Percentiles rank a stretch among this genome's conserved stretches.
phyloP scores from a whole-genome alignment of 2,329 filamentous ascomycete genomes.

The Penicillium vulpinum region DNA sequence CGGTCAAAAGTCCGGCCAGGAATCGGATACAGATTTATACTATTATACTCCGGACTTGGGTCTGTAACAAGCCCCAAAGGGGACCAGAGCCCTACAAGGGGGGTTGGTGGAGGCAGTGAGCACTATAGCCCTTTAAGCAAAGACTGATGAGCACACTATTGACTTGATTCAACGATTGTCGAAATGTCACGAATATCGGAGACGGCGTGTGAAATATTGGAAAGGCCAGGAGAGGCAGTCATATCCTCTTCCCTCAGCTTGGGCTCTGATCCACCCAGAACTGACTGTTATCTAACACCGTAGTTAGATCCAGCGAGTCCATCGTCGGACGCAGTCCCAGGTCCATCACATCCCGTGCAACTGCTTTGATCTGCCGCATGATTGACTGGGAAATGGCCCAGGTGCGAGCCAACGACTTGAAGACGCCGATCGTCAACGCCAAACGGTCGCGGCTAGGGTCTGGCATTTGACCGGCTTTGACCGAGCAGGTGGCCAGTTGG shows the following conservation, averaged over 20 bases:
- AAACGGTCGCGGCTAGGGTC: conserved; percentile 66
- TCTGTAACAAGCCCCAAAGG: background rate
- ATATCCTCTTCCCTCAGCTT: conserved; percentile 15
- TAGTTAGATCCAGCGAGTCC: conserved; percentile 37
- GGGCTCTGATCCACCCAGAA: conserved; percentile 37
- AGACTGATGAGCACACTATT: background rate
- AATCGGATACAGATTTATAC: background rate
- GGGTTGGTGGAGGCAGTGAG: background rate
- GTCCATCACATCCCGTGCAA: conserved; percentile 71
- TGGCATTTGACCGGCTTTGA: conserved; percentile 57
- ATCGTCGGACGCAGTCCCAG: conserved; percentile 40
- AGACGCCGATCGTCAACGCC: conserved; percentile 73
- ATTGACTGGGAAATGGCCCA: conserved; percentile 73
- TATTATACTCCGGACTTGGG: background rate
- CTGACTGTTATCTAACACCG: conserved; percentile 36
- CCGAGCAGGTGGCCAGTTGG: conserved; percentile 75
- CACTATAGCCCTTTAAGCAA: background rate
- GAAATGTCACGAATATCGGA: background rate
- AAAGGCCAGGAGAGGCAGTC: background rate
- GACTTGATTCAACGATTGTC: background rate
- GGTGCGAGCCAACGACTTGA: conserved; percentile 66
- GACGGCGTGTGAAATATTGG: background rate
- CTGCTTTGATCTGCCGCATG: conserved; percentile 70
- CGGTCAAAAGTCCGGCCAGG: background rate
- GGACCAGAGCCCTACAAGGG: conserved; percentile 1